A percentile compares a stretch with the other conserved stretches of the same genome.
These are phyloP conservation scores for Eimeria falciformis DNA, from an alignment of 169 alveolate species.

Conservation along the genomic window DNA sequence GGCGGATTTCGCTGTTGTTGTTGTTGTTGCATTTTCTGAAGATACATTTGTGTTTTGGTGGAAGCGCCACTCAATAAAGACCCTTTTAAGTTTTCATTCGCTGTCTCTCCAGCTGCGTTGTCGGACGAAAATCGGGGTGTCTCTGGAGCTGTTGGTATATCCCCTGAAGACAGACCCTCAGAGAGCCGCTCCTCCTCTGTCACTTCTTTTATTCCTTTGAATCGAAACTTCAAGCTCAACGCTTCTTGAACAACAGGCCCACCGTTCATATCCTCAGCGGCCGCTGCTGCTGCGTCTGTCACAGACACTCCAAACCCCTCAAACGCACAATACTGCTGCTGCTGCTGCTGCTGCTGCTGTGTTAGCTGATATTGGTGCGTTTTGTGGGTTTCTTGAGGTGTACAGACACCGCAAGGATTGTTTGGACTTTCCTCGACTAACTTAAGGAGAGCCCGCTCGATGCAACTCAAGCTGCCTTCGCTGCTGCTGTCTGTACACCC, in stretches of 20 bases:
- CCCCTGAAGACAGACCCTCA: background rate
- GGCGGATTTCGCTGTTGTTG: background rate
- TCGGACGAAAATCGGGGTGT: too few species aligned
- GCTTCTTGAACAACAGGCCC: background rate
- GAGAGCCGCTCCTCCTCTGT: background rate
- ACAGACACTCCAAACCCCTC: conserved; percentile 7
- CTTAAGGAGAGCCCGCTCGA: background rate
- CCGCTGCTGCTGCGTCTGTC: conserved; percentile 17
- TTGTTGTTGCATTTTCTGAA: background rate
- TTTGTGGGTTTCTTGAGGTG: background rate
- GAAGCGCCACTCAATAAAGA: too few species aligned
- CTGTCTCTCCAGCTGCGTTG: too few species aligned
- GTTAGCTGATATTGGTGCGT: background rate
- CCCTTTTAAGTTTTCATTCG: too few species aligned
- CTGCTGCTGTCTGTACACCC: conserved; percentile 4
- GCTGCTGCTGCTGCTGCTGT: conserved; percentile 12
- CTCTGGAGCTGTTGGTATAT: too few species aligned
- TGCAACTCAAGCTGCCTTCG: background rate
- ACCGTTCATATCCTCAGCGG: background rate
- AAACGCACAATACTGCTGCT: conserved; percentile 12
- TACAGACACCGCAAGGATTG: background rate
- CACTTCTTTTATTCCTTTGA: too few species aligned
- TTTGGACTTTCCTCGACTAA: background rate
- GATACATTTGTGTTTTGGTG: background rate
- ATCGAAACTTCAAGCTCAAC: too few species aligned